These are phyloP conservation scores for Pythium aphanidermatum DNA, from an alignment of 352 stramenopile genomes.

Conservation along the genomic window DNA sequence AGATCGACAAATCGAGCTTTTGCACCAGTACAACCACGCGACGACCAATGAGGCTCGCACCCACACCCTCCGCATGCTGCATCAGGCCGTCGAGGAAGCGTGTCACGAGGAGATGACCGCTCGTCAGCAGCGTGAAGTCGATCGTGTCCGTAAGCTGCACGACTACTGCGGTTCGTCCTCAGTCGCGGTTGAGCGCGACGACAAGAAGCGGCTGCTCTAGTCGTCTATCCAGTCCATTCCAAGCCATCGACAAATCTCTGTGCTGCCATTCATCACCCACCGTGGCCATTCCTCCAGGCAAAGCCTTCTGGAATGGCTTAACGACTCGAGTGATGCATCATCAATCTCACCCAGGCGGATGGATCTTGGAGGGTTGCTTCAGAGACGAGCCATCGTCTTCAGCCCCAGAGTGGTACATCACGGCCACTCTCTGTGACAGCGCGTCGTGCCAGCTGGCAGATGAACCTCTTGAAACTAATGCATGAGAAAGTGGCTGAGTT, in stretches of 20 bases:
- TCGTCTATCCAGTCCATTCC: not conserved
- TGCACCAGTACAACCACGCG: slow-evolving; percentile 25
- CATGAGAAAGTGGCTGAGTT: slow-evolving; percentile 6
- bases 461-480: slow-evolving; percentile 13
- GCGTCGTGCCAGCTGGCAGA: not conserved
- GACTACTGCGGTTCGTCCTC: slow-evolving; percentile 63
- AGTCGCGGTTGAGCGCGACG: slow-evolving; percentile 38
- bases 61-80: slow-evolving; percentile 21
- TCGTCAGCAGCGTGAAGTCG: slow-evolving; percentile 16
- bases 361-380: slow-evolving; percentile 1
- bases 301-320: not conserved
- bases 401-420: slow-evolving; percentile 4
- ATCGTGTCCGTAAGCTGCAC: slow-evolving; percentile 38
- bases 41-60: slow-evolving; percentile 18
- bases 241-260: too few relatives aligned
- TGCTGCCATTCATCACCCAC: too few relatives aligned
- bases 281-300: too few relatives aligned
- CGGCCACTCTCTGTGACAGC: slow-evolving; percentile 19
- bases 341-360: too few relatives aligned
- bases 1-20: slow-evolving; percentile 31
- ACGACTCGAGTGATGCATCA: not conserved
- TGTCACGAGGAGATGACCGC: slow-evolving; percentile 26
- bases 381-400: slow-evolving; percentile 15
- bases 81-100: slow-evolving; percentile 16
- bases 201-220: slow-evolving; percentile 24